phyloP scores from a whole-genome alignment of 495 filamentous ascomycete species.

The Aeminium ludgeri region DNA sequence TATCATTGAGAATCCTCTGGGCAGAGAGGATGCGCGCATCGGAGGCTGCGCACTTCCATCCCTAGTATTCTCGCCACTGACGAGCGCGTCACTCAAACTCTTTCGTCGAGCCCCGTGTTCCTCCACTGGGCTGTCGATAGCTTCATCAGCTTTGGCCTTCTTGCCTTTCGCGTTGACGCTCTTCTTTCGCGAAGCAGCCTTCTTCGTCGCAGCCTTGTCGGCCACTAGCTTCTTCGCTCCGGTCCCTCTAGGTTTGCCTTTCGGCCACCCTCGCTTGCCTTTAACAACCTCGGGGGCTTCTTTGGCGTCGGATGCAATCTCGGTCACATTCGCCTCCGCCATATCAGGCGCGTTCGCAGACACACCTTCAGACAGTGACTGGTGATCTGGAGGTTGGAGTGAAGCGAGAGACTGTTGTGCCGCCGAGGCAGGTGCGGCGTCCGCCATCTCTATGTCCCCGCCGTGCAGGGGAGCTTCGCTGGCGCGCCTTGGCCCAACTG shows the following conservation, averaged over 20 bases:
- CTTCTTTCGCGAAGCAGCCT: slow-evolving; percentile 13
- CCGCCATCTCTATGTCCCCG: too few relatives aligned
- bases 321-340: too few relatives aligned
- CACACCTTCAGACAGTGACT: slow-evolving; percentile 17
- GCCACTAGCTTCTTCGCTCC: slow-evolving; percentile 12
- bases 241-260: slow-evolving; percentile 24
- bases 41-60: too few relatives aligned
- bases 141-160: slow-evolving; percentile 1
- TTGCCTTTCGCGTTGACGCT: neutral
- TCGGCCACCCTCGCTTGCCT: slow-evolving; percentile 24
- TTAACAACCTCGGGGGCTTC: slow-evolving; percentile 16
- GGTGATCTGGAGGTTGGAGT: slow-evolving; percentile 9
- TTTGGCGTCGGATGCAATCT: too few relatives aligned
- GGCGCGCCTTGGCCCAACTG: neutral
- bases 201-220: slow-evolving; percentile 13
- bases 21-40: too few relatives aligned
- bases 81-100: slow-evolving; percentile 5
- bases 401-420: too few relatives aligned
- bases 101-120: slow-evolving; percentile 3
- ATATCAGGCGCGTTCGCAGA: too few relatives aligned
- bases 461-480: too few relatives aligned
- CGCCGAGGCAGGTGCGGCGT: too few relatives aligned
- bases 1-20: too few relatives aligned
- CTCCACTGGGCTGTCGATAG: neutral
- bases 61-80: neutral